Evolutionary conservation across 2,329 filamentous ascomycete species (phyloP), one percentile per base, ranked within the genome.

Genomic region (Cordyceps javanica): DNA sequence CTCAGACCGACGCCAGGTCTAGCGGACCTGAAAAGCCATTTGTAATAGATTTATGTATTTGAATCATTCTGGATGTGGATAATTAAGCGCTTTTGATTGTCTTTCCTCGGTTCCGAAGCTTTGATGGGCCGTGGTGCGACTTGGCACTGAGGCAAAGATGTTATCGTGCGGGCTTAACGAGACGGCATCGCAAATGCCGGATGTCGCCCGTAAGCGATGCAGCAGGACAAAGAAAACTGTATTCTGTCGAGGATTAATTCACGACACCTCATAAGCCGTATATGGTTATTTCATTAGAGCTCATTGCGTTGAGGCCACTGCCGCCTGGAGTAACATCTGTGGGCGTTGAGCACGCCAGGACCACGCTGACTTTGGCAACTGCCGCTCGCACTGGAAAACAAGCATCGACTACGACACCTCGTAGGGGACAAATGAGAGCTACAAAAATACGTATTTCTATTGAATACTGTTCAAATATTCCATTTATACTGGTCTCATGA

Each of bases 341-440:
- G 39, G 39, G 38, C 21, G 39, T 25, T 3, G 8, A 34, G 19
- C 26, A 45, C 21, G 19, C 14, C 21, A 14, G 39, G 21, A 19
- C 38, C 51, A 54, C 51, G 39, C 45, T 39, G 21, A 54, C 39
- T 54, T 54, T 42, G 51, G 38, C 19, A 45, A 34, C 19, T 44
- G 51, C 39, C 39, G 28, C 51, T 54, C 51, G 51, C 51, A 54
- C 51, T 36, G 39, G 13, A 36, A 53, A 44, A 45, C 51, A 11
- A 54, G 28, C 7, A 44, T 25, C 13, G 38, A 45, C 11, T 2
- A 21, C 13, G 28, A 9, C 28, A 13, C 28, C 26, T 44, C 28
- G 7, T 13, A 21, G 19, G 11, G 14, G 13, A 13, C 38, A 16
- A 26, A 34, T 42, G 21, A 19, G 7, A 28, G 26, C n/a, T 16